A percentile compares a stretch with the other conserved stretches of the same genome.
Conservation (phyloP, 2,329 filamentous ascomycete genomes). For the Penicillium hesseltinei region DNA sequence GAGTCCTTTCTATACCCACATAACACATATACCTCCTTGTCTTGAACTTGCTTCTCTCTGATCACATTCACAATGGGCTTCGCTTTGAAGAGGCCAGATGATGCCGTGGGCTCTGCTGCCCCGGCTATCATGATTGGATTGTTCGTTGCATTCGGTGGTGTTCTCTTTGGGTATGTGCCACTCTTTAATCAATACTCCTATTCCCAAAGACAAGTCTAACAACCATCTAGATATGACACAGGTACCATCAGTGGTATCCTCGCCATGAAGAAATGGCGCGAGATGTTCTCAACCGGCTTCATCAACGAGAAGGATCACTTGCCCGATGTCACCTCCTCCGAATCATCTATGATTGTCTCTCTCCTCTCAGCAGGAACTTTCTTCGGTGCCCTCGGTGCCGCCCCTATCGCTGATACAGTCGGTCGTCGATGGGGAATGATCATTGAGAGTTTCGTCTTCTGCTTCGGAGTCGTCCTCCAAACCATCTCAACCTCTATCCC, state of each 20-base stretch:
- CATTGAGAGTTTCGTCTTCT: conserved; percentile 31
- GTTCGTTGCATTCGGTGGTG: conserved; percentile 59
- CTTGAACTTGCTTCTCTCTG: neutral
- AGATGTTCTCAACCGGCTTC: conserved; percentile 35
- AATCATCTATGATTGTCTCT: conserved; percentile 18
- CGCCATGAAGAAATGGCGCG: conserved; percentile 48
- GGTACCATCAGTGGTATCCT: conserved; percentile 55
- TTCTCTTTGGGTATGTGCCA: conserved; percentile 53
- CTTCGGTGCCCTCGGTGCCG: conserved; percentile 54
- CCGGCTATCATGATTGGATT: conserved; percentile 56
- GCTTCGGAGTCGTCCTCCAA: conserved; percentile 35
- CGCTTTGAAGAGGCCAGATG: conserved; percentile 46
- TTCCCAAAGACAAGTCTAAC: neutral
- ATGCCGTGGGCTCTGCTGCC: conserved; percentile 46
- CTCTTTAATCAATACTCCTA: neutral
- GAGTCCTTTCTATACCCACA: neutral
- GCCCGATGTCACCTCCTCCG: conserved; percentile 54
- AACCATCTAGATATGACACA: conserved; percentile 47
- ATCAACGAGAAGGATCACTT: conserved; percentile 39
- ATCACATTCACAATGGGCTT: conserved; percentile 39
- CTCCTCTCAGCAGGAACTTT: conserved; percentile 66
- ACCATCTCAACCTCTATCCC: conserved; percentile 31
- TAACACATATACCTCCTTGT: neutral
- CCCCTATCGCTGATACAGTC: conserved; percentile 33
- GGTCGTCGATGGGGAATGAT: conserved; percentile 45